phyloP scores from a whole-genome alignment of 2,329 filamentous ascomycete genomes.

The Lachnellula subtilissima region DNA sequence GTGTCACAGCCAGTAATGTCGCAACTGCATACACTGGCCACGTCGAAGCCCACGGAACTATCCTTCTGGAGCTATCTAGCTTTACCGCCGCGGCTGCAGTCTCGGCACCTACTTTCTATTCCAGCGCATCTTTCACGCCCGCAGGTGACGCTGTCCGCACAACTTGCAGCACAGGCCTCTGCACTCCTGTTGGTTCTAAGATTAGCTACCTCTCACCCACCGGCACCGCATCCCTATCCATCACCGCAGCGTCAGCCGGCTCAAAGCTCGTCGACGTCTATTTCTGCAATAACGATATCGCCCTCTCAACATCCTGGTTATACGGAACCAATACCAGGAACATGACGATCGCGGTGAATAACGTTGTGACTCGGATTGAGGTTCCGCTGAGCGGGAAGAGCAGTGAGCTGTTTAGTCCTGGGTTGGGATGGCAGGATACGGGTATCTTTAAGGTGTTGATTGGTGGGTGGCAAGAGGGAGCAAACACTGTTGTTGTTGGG shows the following conservation, averaged over 20 bases:
- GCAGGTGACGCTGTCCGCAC: conserved; percentile 34
- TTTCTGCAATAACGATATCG: conserved; percentile 27
- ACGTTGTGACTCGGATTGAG: conserved; percentile 18
- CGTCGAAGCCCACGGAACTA: conserved; percentile 22
- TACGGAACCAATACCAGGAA: conserved; percentile 26
- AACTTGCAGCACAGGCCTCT: conserved; percentile 18
- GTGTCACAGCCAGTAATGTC: conserved; percentile 7
- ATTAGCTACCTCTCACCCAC: conserved; percentile 16
- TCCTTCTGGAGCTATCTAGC: conserved; percentile 19
- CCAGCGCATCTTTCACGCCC: conserved; percentile 51
- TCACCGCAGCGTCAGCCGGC: conserved; percentile 7
- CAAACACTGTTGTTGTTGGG: conserved; percentile 29
- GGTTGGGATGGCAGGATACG: conserved; percentile 23
- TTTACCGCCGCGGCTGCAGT: conserved; percentile 11
- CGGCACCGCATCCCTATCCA: conserved; percentile 9
- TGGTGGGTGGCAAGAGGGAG: conserved; percentile 16
- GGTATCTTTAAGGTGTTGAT: conserved; percentile 22
- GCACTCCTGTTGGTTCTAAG: conserved; percentile 22
- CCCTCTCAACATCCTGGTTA: conserved; percentile 17
- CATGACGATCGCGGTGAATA: conserved; percentile 24
- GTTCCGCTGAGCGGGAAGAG: conserved; percentile 23
- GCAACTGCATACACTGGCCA: conserved; percentile 19
- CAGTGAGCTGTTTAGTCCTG: conserved; percentile 21
- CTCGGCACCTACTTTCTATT: conserved; percentile 35
- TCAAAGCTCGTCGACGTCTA: conserved; percentile 17